Evolutionary conservation across 2,329 filamentous ascomycete genomes (phyloP).

Genomic region (Leptographium wingfieldii): DNA sequence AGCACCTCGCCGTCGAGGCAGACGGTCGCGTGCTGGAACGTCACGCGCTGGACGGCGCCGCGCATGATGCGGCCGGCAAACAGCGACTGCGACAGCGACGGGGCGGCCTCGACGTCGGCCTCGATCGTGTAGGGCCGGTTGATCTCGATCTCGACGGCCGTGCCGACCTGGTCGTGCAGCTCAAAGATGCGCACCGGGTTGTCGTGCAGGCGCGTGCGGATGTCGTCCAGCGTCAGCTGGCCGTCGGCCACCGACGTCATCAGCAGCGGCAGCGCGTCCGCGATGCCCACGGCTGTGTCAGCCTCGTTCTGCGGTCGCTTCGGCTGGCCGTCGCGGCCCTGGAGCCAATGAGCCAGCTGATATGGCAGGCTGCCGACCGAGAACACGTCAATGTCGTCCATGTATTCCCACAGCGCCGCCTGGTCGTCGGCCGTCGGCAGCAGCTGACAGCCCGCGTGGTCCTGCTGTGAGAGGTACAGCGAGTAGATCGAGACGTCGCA

Average conservation of each 20-base stretch:
- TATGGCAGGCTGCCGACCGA: constrained; percentile 69
- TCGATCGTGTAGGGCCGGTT: constrained; percentile 55
- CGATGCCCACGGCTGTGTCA: constrained; percentile 53
- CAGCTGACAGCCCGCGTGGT: constrained; percentile 54
- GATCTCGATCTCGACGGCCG: constrained; percentile 62
- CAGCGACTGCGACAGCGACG: constrained; percentile 61
- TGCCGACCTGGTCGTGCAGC: constrained; percentile 65
- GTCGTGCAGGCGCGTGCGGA: constrained; percentile 58
- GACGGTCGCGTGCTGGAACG: constrained; percentile 60
- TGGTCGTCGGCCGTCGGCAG: constrained; percentile 59
- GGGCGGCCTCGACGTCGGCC: constrained; percentile 1
- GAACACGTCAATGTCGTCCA: constrained; percentile 65
- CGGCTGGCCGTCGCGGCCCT: constrained; percentile 14
- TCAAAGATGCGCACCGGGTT: constrained; percentile 75
- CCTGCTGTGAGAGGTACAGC: constrained; percentile 59
- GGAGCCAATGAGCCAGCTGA: constrained; percentile 50
- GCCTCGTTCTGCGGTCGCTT: constrained; percentile 22
- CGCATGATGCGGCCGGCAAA: constrained; percentile 57
- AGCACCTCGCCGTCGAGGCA: constrained; percentile 60
- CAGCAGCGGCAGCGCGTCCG: constrained; percentile 60
- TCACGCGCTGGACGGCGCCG: constrained; percentile 61
- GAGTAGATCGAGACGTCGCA: constrained; percentile 75
- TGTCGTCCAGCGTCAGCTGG: constrained; percentile 59
- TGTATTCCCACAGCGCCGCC: constrained; percentile 59
- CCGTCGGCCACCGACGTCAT: constrained; percentile 66